Conservation (phyloP, 2,329 filamentous ascomycete genomes). For the Penicillium oxalicum region DNA sequence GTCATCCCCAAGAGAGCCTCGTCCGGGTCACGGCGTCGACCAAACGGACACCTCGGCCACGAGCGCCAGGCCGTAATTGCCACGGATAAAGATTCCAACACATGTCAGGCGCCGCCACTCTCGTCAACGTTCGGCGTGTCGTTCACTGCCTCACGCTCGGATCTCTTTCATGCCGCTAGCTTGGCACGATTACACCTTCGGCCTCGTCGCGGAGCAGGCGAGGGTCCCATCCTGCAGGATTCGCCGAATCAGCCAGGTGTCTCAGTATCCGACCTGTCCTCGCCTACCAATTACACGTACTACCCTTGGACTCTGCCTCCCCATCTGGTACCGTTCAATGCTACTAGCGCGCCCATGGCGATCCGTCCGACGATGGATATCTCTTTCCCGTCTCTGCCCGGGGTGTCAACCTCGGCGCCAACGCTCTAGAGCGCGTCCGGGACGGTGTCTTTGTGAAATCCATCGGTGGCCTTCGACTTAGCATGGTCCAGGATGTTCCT, state of each 20-base stretch:
- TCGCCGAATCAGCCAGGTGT: slow-evolving; percentile 52
- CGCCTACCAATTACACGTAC: slow-evolving; percentile 71
- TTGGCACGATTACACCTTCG: slow-evolving; percentile 76
- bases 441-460: slow-evolving; percentile 57
- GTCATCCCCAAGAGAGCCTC: slow-evolving; percentile 60
- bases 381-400: slow-evolving; percentile 55
- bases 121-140: slow-evolving; percentile 66
- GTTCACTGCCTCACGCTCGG: slow-evolving; percentile 67
- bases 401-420: slow-evolving; percentile 41
- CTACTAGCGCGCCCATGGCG: slow-evolving; percentile 67
- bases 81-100: slow-evolving; percentile 35
- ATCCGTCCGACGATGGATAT: slow-evolving; percentile 66
- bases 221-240: slow-evolving; percentile 52
- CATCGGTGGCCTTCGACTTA: slow-evolving; percentile 53
- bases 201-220: slow-evolving; percentile 52
- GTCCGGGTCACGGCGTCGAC: not conserved
- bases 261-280: slow-evolving; percentile 49
- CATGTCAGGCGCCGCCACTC: slow-evolving; percentile 60
- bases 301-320: slow-evolving; percentile 90
- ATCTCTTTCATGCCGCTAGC: slow-evolving; percentile 84
- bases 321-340: slow-evolving; percentile 67
- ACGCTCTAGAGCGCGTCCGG: slow-evolving; percentile 51
- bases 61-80: slow-evolving; percentile 9
- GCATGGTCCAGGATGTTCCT: slow-evolving; percentile 45
- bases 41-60: slow-evolving; percentile 2